phyloP scores from a whole-genome alignment of 106 monocot genomes.

The Cymbidium sinense region DNA sequence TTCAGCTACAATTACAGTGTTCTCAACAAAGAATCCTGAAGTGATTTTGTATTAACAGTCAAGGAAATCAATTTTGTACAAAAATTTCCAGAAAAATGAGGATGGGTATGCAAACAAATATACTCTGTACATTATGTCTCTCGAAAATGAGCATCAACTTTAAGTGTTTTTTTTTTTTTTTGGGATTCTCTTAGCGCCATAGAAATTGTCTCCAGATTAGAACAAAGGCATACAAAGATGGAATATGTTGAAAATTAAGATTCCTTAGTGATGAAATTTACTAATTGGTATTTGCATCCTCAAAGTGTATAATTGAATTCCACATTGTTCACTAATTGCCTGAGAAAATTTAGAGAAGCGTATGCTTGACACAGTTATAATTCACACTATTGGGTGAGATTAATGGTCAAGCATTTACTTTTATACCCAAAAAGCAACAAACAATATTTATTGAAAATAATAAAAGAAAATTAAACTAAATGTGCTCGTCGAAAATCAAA shows the following conservation, averaged over 20 bases:
- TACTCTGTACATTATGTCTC: background rate
- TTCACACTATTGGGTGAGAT: no score
- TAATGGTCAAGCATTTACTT: no score
- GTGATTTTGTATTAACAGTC: constrained; percentile 79
- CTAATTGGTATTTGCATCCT: background rate
- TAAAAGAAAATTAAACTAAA: no score
- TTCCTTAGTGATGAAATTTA: background rate
- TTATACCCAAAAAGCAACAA: no score
- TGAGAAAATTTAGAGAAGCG: background rate
- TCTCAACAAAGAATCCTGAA: constrained; percentile 93
- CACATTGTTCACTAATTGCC: background rate
- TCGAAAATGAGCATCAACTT: background rate
- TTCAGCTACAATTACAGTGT: constrained; percentile 89
- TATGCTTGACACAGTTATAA: background rate
- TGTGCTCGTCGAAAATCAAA: no score
- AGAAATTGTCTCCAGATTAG: background rate
- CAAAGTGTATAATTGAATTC: no score
- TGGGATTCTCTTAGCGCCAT: no score
- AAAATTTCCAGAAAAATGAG: background rate
- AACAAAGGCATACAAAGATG: background rate
- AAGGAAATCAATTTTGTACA: constrained; percentile 42
- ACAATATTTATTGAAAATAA: no score
- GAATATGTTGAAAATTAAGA: background rate
- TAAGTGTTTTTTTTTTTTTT: background rate
- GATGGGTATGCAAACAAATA: background rate